Base-by-base conservation (phyloP, 1,139 yeast species). In the Komagataea norvegica region DNA sequence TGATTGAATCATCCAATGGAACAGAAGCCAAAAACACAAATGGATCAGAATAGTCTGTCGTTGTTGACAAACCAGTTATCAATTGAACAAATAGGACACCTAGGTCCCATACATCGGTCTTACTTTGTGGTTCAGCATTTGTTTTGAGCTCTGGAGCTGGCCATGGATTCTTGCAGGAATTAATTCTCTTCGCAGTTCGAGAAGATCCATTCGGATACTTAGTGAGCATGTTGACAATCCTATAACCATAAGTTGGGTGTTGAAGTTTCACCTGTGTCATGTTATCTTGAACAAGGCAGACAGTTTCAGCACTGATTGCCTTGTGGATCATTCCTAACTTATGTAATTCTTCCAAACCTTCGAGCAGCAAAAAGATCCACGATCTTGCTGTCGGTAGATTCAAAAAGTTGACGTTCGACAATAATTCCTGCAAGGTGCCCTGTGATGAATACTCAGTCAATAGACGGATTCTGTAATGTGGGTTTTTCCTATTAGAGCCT, bases 101-200 rank as follows among this genome's bases (percentile, higher is more conserved):
- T 34, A 89, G 64, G 51, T 85, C 84, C 96, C 96, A 91, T 6
- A 93, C 81, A 61, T 93, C 98, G 0, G 96, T 79, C 55, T 87
- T 86, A 31, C 86, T 67, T 41, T 81, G 84, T 9, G 82, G 80
- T 31, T 67, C 57, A 14, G 59, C 49, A 11, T 63, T 61, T 0
- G 57, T 54, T 30, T 65, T 62, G 13, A 82, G 52, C 55, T 88
- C 96, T 0, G 97, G 96, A 0, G 96, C 91, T 9, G 61, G 62
- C 96, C 96, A 88, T 0, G 55, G 39, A 36, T 51, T 48, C n/a
- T 44, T 42, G 0, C 50, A 51, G 3, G 56, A 31, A 1, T 52
- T 56, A 3, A 56, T 42, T 19, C 47, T 48, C 13, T 45, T 43
- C 2, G 50, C 49, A 11, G 46, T 40, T 10, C 21, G 16, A 4